phyloP scores from a whole-genome alignment of 208 protist genomes.

The Spongospora subterranea region DNA sequence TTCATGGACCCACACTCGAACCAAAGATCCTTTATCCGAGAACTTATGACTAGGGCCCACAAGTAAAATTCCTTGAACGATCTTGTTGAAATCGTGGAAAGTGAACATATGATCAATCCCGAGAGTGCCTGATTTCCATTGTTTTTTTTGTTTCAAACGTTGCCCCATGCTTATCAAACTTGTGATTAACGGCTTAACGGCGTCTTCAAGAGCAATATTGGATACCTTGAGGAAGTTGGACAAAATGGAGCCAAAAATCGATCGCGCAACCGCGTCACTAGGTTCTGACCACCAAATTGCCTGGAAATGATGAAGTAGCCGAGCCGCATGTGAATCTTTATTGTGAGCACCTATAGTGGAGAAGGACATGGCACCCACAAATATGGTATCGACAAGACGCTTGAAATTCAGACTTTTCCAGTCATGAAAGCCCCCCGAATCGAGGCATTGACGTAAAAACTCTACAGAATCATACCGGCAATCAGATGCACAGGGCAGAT shows the following conservation, averaged over 20 bases:
- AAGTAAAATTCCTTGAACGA: not conserved
- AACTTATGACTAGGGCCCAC: slow-evolving; percentile 23
- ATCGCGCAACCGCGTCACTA: slow-evolving; percentile 88
- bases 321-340: slow-evolving; percentile 89
- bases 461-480: slow-evolving; percentile 94
- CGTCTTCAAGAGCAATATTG: not conserved
- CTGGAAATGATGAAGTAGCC: slow-evolving; percentile 91
- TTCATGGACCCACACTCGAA: slow-evolving; percentile 76
- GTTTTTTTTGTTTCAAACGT: not conserved
- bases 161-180: not conserved
- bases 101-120: not conserved
- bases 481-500: slow-evolving; percentile 87
- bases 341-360: slow-evolving; percentile 82
- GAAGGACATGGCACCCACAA: slow-evolving; percentile 91
- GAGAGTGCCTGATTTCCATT: not conserved
- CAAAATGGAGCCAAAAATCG: slow-evolving; percentile 90
- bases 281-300: slow-evolving; percentile 88
- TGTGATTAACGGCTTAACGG: not conserved
- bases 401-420: slow-evolving; percentile 91
- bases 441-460: slow-evolving; percentile 93
- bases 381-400: slow-evolving; percentile 87
- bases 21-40: slow-evolving; percentile 34
- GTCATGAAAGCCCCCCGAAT: slow-evolving; percentile 93
- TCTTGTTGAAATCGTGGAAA: not conserved
- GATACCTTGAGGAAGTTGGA: slow-evolving; percentile 81